These are phyloP conservation scores for Rhododendron vialii DNA, from an alignment of 148 eudicot genomes.

Conservation along the genomic window DNA sequence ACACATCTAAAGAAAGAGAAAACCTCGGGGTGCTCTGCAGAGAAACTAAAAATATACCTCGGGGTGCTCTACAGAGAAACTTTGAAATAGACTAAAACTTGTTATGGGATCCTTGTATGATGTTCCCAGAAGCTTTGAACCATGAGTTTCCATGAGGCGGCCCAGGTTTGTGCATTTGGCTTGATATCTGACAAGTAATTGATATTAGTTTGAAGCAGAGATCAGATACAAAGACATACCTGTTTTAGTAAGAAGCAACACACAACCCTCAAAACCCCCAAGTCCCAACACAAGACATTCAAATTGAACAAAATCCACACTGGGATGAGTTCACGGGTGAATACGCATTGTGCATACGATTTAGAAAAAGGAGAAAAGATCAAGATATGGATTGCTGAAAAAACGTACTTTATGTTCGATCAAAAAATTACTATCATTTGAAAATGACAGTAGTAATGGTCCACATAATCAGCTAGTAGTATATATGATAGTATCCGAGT, in stretches of 20 bases:
- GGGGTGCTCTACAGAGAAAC: slow-evolving; percentile 65
- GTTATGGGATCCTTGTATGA: slow-evolving; percentile 71
- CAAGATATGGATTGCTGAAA: not conserved
- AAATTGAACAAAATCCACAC: not conserved
- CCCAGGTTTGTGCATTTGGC: slow-evolving; percentile 71
- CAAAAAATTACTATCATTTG: not conserved
- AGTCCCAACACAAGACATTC: not conserved
- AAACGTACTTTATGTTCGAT: not conserved
- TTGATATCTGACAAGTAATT: slow-evolving; percentile 35
- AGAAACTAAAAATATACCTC: slow-evolving; percentile 50
- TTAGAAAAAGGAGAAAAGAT: not conserved
- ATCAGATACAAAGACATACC: not conserved
- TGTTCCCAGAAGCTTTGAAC: slow-evolving; percentile 63
- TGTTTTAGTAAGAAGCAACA: not conserved
- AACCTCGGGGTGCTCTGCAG: slow-evolving; percentile 71
- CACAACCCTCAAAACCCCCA: not conserved
- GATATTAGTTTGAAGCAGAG: slow-evolving; percentile 7
- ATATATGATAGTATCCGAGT: not conserved
- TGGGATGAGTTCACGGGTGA: not conserved
- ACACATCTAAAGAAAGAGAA: not conserved
- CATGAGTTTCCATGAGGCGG: slow-evolving; percentile 70
- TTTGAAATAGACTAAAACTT: slow-evolving; percentile 58
- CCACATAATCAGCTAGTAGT: not conserved
- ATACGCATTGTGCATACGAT: not conserved
- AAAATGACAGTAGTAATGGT: not conserved